phyloP scores from a whole-genome alignment of 2,329 filamentous ascomycete species.

The Lachnellula cervina region DNA sequence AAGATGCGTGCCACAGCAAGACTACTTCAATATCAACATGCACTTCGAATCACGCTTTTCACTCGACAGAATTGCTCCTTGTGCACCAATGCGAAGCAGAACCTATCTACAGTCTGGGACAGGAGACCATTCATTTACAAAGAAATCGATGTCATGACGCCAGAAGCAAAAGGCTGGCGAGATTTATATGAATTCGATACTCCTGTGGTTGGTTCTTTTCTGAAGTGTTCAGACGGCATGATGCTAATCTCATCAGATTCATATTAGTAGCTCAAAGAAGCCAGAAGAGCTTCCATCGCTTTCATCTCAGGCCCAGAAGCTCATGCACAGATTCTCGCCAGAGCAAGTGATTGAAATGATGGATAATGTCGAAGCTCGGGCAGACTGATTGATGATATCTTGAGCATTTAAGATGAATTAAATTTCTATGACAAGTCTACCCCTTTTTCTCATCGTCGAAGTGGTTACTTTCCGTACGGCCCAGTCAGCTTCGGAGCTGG shows the following conservation, averaged over 20 bases:
- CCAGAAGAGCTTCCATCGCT: slow-evolving; percentile 44
- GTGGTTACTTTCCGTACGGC: slow-evolving; percentile 26
- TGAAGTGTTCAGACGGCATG: background rate
- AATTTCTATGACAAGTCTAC: background rate
- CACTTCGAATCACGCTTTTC: slow-evolving; percentile 68
- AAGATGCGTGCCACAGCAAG: slow-evolving; percentile 48
- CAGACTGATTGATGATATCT: background rate
- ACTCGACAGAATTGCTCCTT: slow-evolving; percentile 67
- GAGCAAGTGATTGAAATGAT: slow-evolving; percentile 64
- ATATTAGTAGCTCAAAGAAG: slow-evolving; percentile 53
- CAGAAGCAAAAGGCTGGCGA: slow-evolving; percentile 60
- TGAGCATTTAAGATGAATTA: background rate
- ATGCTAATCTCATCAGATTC: slow-evolving; percentile 37
- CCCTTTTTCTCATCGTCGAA: background rate
- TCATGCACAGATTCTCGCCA: slow-evolving; percentile 73
- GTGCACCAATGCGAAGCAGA: slow-evolving; percentile 62
- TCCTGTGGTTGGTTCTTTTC: slow-evolving; percentile 54
- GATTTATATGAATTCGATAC: slow-evolving; percentile 77
- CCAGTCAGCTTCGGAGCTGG: slow-evolving; percentile 24
- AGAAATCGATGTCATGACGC: slow-evolving; percentile 65
- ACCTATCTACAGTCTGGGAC: slow-evolving; percentile 65
- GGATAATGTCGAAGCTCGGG: slow-evolving; percentile 48
- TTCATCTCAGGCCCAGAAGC: slow-evolving; percentile 49
- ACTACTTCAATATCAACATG: slow-evolving; percentile 43
- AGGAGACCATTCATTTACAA: slow-evolving; percentile 61